Evolutionary conservation across 2,329 filamentous ascomycete genomes (phyloP).

Genomic region (Aspergillus neoniger): DNA sequence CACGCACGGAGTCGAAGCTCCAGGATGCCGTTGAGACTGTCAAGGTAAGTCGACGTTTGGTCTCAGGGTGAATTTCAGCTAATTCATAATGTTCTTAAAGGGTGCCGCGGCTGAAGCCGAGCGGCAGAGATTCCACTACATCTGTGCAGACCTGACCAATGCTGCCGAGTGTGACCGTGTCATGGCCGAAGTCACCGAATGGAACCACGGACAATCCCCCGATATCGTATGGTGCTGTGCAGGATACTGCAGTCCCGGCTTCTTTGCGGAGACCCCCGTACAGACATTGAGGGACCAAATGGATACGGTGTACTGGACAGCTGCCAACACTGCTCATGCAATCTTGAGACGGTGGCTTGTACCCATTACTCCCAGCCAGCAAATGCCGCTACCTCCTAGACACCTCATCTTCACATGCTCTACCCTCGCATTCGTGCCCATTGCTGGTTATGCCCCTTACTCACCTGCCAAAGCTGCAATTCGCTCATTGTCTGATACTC

Average conservation of each 20-base stretch:
- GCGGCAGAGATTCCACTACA: conserved; percentile 77
- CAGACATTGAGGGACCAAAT: conserved; percentile 72
- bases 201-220: conserved; percentile 73
- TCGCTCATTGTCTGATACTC: conserved; percentile 76
- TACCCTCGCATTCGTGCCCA: conserved; percentile 70
- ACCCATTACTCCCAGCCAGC: conserved; percentile 32
- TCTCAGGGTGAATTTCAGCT: background rate
- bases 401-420: conserved; percentile 90
- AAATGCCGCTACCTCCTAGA: conserved; percentile 46
- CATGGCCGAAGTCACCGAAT: conserved; percentile 69
- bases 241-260: conserved; percentile 69
- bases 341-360: conserved; percentile 73
- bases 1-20: conserved; percentile 75
- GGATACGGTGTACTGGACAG: conserved; percentile 90
- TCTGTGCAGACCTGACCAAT: conserved; percentile 78
- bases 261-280: conserved; percentile 75
- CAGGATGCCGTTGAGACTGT: conserved; percentile 67
- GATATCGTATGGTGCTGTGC: conserved; percentile 93
- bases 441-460: conserved; percentile 83
- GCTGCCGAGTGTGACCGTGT: conserved; percentile 69
- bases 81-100: conserved; percentile 40
- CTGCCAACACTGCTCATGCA: conserved; percentile 81
- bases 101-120: conserved; percentile 64
- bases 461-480: conserved; percentile 83
- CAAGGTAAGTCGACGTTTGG: conserved; percentile 49